Evolutionary conservation across 768 basidiomycete species (phyloP).

Genomic region (Krasilnikovozyma curviuscula): DNA sequence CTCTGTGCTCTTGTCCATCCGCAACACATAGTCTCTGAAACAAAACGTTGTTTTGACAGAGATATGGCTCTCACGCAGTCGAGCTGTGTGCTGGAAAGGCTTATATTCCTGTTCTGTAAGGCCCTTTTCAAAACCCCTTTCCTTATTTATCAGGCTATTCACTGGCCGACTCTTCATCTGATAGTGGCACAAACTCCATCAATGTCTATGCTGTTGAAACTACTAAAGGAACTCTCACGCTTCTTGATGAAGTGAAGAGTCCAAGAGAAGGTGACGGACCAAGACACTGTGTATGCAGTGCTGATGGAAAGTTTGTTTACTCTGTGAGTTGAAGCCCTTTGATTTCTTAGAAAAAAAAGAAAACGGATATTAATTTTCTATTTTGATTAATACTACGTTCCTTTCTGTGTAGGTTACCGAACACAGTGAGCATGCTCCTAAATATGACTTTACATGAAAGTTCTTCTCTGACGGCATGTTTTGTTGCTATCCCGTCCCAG

Average conservation of each 20-base stretch:
- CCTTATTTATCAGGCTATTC: neutral
- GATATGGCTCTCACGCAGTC: constrained; percentile 20
- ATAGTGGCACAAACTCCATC: constrained; percentile 17
- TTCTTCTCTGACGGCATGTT: neutral
- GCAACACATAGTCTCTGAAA: neutral
- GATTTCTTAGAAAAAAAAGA: too few species aligned
- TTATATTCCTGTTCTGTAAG: constrained; percentile 20
- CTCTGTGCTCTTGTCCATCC: neutral
- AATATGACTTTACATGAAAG: too few species aligned
- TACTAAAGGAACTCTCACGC: constrained; percentile 11
- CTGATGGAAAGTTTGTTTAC: constrained; percentile 15
- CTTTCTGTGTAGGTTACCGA: constrained; percentile 19
- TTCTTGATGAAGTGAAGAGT: constrained; percentile 12
- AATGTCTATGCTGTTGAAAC: constrained; percentile 13
- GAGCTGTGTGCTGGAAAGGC: constrained; percentile 15
- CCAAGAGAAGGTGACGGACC: constrained; percentile 16
- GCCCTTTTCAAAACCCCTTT: neutral
- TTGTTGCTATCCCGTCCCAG: neutral
- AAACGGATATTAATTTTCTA: too few species aligned
- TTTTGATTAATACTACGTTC: too few species aligned
- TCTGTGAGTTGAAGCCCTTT: constrained; percentile 7
- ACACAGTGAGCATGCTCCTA: constrained; percentile 13
- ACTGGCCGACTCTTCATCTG: neutral
- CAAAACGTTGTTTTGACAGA: neutral
- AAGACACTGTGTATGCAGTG: constrained; percentile 16